Evolutionary conservation across 2,329 filamentous ascomycete genomes (phyloP), one percentile per base, ranked within the genome.

Genomic region (Phialophora macrospora): DNA sequence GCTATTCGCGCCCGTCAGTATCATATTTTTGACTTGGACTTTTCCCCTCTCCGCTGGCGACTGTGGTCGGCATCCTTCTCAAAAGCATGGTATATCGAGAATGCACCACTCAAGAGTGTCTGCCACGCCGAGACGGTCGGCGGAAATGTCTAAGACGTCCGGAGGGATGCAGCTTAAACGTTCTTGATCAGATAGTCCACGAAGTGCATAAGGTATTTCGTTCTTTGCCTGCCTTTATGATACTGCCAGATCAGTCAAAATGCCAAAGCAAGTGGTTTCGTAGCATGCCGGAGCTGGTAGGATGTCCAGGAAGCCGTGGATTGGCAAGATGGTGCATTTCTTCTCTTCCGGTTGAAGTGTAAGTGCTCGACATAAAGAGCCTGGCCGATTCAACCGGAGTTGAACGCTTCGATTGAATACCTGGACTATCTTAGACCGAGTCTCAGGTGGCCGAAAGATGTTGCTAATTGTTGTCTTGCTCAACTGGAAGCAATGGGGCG

Each of bases 301-400:
- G 77, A 80, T 6, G 80, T 81, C 76, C 1, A 81, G 81, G 64
- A 80, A 83, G 65, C 80, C 80, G 63, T 83, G 80, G 44, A 83
- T 79, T 22, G 82, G 76, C 17, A 82, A 70, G n/a, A 81, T 77
- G 14, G 74, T 73, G 26, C 78, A 78, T 69, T 75, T 75, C 49
- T 57, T 49, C 28, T 55, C 17, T 34, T 63, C 24, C 11, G 26
- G 38, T 34, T 34, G 9, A 7, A 20, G 46, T 22, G 63, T 52
- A 8, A 32, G 34, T 26, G 54, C n/a, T 41, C 63, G 59, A 62
- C 54, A 66, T 59, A 62, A 46, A 61, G 20, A 60, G 49, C n/a
- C 59, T 55, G 48, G 60, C 22, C 17, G n/a, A 20, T 6, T 30
- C 51, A n/a, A 17, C 28, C 28, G 17, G 11, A 26, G 17, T 51